Evolutionary conservation across 139 green algal genomes (phyloP), one percentile per base, ranked within the genome.

Genomic region (Astrephomene gubernaculifera): DNA sequence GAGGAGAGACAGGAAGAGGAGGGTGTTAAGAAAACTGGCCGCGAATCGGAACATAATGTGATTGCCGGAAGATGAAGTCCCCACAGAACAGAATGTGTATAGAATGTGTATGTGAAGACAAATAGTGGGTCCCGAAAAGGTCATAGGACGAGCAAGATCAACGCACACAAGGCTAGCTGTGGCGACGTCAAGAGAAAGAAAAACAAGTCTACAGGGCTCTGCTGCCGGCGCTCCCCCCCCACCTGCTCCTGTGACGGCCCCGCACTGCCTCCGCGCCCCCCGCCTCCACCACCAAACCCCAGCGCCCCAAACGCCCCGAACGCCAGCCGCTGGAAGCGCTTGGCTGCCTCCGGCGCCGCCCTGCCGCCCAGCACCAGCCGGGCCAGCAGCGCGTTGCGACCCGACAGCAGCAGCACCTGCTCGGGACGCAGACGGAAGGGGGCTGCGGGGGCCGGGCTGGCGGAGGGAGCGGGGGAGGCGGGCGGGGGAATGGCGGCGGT

Each of bases 331-430:
- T 63, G 41, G 71, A 97, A 97, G 39, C 84, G 82, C 29, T 61
- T 49, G 0, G 68, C 24, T 1, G 87, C 82, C 53, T 92, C 91
- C 0, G 75, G 38, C n/a, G 45, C 57, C 3, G 89, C 89, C 7
- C 78, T 69, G 29, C 81, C 80, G 29, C 43, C 19, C 41, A 96
- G 90, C 70, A 96, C 86, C 36, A 95, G 89, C 52, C 94, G 91
- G 3, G 92, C 86, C 41, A 95, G 87, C 67, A 96, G 88, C 6
- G 93, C 94, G 29, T 96, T 92, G 57, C 91, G 92, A 0, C 91
- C 92, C 0, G 91, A 95, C 31, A 96, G 44, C 81, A 96, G 88
- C 78, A 96, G 73, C 10, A 95, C 94, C 92, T 94, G 90, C 39
- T 96, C 89, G 12, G 94, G 91, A 63, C 83, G 68, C 60, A 91